Evolutionary conservation across 257 asterid genomes (phyloP).

Genomic region (Nicotiana attenuata): DNA sequence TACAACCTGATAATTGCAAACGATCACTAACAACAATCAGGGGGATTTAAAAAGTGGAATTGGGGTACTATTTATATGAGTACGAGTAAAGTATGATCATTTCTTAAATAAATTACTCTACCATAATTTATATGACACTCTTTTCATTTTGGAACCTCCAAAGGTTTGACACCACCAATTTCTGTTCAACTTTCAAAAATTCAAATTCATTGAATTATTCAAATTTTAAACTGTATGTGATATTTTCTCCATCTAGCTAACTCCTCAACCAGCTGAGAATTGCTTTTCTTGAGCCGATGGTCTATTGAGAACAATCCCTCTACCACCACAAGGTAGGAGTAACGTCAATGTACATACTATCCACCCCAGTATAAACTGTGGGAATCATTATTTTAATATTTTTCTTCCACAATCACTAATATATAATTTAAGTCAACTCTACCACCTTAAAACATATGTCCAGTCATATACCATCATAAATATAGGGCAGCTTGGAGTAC

Average conservation of each 20-base stretch:
- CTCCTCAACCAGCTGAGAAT: not conserved
- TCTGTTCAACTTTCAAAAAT: not conserved
- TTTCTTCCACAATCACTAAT: not conserved
- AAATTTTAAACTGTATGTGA: not conserved
- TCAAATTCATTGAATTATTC: not conserved
- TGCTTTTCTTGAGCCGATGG: too few species aligned
- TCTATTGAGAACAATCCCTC: too few species aligned
- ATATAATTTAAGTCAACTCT: not conserved
- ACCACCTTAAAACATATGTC: not conserved
- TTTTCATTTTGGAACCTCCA: not conserved
- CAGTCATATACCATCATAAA: not conserved
- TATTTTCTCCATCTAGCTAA: not conserved
- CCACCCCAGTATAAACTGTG: too few species aligned
- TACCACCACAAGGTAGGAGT: too few species aligned
- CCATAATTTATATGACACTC: not conserved
- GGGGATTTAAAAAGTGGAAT: not conserved
- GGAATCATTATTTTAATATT: not conserved
- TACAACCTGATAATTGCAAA: conserved; percentile 46
- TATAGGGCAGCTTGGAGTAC: not conserved
- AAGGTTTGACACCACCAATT: not conserved
- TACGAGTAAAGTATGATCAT: not conserved
- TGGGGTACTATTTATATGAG: not conserved
- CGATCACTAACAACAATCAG: not conserved
- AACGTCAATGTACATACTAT: too few species aligned
- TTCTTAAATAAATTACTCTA: not conserved